Conservation (phyloP, 495 filamentous ascomycete genomes). For the Tuber aestivum region DNA sequence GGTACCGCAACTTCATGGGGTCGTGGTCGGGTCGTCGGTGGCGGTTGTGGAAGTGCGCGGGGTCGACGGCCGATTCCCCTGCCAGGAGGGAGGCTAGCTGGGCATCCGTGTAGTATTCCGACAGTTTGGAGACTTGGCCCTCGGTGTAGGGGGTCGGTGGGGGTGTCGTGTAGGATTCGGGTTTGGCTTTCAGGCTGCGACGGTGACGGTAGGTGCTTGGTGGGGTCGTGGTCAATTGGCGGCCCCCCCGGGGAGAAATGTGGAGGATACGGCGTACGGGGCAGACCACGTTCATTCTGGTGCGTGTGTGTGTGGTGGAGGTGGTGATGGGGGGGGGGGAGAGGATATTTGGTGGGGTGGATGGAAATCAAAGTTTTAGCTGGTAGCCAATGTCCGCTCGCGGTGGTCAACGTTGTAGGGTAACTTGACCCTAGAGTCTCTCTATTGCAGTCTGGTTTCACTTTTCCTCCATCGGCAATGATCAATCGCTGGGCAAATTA, state of each 20-base stretch:
- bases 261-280: conserved; percentile 52
- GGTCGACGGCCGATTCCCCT: conserved; percentile 75
- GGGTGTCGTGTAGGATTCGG: conserved; percentile 34
- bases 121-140: conserved; percentile 57
- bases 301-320: not conserved
- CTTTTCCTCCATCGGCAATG: not conserved
- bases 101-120: conserved; percentile 63
- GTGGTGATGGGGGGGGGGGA: not conserved
- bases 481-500: not conserved
- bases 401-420: conserved; percentile 27
- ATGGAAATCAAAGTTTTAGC: conserved; percentile 18
- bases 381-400: conserved; percentile 11
- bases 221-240: conserved; percentile 49
- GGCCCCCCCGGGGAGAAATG: conserved; percentile 45
- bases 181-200: conserved; percentile 52
- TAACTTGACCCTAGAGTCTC: not conserved
- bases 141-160: conserved; percentile 53
- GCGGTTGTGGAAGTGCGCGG: conserved; percentile 61
- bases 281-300: conserved; percentile 55
- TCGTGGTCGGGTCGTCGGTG: conserved; percentile 66
- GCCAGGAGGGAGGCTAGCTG: conserved; percentile 82
- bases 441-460: not conserved
- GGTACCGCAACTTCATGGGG: conserved; percentile 64
- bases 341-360: conserved; percentile 10
- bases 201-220: conserved; percentile 44